Evolutionary conservation across 2,329 filamentous ascomycete species (phyloP).

Genomic region (Botrytis fabae): DNA sequence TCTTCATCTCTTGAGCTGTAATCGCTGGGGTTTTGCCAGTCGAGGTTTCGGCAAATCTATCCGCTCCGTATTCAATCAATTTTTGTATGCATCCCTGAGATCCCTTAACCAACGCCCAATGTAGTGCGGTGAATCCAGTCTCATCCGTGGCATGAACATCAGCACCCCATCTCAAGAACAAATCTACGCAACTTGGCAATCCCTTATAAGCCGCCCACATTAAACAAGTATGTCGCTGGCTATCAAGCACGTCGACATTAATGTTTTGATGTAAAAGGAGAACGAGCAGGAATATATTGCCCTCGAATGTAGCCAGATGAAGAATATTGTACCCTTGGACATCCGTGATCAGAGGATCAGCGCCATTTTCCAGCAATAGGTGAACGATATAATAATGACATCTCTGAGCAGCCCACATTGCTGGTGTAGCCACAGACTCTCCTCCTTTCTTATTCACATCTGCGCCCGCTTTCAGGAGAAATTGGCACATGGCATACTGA

Average conservation of each 20-base stretch:
- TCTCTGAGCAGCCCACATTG: conserved; percentile 95
- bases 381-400: conserved; percentile 97
- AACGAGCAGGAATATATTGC: conserved; percentile 86
- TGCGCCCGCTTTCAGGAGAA: conserved; percentile 74
- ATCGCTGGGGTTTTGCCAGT: conserved; percentile 87
- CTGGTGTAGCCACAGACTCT: conserved; percentile 88
- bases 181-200: conserved; percentile 84
- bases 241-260: conserved; percentile 86
- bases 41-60: conserved; percentile 85
- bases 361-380: conserved; percentile 85
- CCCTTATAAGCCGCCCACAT: conserved; percentile 99
- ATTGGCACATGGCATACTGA: conserved; percentile 95
- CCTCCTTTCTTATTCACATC: conserved; percentile 95
- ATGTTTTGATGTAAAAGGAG: conserved; percentile 94
- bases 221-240: conserved; percentile 86
- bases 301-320: conserved; percentile 95
- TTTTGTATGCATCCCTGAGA: conserved; percentile 88
- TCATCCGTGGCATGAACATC: conserved; percentile 89
- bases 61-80: conserved; percentile 90
- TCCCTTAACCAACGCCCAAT: conserved; percentile 96
- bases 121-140: conserved; percentile 88
- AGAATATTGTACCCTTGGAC: conserved; percentile 97
- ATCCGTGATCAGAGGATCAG: conserved; percentile 88
- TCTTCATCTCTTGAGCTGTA: conserved; percentile 90
- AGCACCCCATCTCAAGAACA: conserved; percentile 92